Conservation (phyloP, 2,329 filamentous ascomycete species). For the Diaporthe ilicicola region DNA sequence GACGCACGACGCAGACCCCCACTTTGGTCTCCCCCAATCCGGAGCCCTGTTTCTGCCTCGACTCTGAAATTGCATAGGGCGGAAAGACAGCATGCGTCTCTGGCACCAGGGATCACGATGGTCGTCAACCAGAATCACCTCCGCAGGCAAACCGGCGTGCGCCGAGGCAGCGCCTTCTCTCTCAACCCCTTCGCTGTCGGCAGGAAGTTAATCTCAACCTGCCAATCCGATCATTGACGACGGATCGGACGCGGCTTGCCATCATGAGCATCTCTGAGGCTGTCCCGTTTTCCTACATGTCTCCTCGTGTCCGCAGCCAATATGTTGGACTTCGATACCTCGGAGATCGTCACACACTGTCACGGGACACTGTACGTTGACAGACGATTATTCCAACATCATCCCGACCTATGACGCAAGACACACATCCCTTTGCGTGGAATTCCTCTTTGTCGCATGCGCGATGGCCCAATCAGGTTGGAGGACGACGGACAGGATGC, state of each 20-base stretch:
- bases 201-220: not conserved
- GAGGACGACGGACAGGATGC: constrained; percentile 6
- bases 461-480: constrained; percentile 19
- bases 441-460: not conserved
- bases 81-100: constrained; percentile 26
- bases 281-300: not conserved
- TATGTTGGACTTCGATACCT: not conserved
- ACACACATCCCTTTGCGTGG: constrained; percentile 10
- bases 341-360: not conserved
- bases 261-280: not conserved
- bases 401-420: constrained; percentile 34
- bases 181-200: not conserved
- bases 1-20: not conserved
- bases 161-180: not conserved
- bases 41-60: constrained; percentile 3
- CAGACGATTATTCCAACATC: not conserved
- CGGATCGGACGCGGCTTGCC: not conserved
- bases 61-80: constrained; percentile 26
- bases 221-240: not conserved
- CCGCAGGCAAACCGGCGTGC: not conserved
- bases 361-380: not conserved
- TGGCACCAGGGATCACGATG: constrained; percentile 30
- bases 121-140: not conserved
- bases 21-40: constrained; percentile 19
- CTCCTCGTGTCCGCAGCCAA: not conserved